These are phyloP conservation scores for Melampsora americana DNA, from an alignment of 1,284 basidiomycete genomes.

Conservation along the genomic window DNA sequence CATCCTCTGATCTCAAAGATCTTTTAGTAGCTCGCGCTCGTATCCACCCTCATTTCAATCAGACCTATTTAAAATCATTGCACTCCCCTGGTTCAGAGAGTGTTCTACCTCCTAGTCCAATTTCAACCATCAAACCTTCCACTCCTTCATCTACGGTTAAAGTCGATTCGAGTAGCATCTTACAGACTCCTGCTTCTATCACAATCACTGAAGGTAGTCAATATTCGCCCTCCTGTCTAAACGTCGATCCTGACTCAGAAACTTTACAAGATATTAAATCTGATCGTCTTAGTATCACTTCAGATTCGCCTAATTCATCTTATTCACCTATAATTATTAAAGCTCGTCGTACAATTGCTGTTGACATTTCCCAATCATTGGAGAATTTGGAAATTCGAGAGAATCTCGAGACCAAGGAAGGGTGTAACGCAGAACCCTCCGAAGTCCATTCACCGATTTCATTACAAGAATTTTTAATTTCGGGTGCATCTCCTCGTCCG, in stretches of 20 bases:
- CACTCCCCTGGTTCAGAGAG: constrained; percentile 1
- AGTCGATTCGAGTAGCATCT: not conserved
- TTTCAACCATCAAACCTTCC: not conserved
- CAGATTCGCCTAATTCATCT: not conserved
- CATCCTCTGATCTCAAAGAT: constrained; percentile 3
- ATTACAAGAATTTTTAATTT: not conserved
- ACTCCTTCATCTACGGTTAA: constrained; percentile 7
- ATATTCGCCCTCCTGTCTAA: not conserved
- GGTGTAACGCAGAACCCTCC: too few relatives aligned
- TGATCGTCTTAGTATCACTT: not conserved
- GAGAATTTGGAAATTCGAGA: not conserved
- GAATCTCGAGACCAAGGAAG: too few relatives aligned
- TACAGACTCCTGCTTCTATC: constrained; percentile 2
- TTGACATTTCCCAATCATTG: not conserved
- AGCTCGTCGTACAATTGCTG: not conserved
- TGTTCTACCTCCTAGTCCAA: not conserved
- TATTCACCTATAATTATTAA: constrained; percentile 2
- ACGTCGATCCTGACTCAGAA: not conserved
- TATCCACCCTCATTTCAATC: constrained; percentile 2
- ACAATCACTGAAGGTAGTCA: constrained; percentile 3
- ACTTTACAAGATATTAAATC: not conserved
- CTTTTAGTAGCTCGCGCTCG: constrained; percentile 4
- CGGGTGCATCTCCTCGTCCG: not conserved
- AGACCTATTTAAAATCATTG: not conserved
- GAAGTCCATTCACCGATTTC: not conserved